These are phyloP conservation scores for Colletotrichum gigasporum DNA, from an alignment of 2,329 filamentous ascomycete species.

Conservation along the genomic window DNA sequence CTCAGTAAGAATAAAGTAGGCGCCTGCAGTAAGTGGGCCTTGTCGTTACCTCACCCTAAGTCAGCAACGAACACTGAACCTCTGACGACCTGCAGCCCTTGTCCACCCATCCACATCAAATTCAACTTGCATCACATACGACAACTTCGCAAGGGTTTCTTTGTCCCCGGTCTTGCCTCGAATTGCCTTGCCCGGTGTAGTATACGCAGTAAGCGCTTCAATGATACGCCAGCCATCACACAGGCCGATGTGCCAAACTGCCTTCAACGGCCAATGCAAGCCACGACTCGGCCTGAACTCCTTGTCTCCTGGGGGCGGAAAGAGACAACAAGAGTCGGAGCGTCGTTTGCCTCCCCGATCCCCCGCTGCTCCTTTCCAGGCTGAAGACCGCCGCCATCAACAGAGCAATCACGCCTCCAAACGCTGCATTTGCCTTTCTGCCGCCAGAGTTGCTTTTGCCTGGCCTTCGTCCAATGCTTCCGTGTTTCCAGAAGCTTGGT, in stretches of 20 bases:
- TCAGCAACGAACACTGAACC: neutral
- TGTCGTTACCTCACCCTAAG: neutral
- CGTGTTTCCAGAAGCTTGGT: neutral
- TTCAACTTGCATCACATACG: neutral
- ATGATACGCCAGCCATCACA: too few species aligned
- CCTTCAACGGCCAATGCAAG: neutral
- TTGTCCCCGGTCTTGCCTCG: neutral
- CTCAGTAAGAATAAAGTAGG: too few species aligned
- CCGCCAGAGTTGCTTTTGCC: too few species aligned
- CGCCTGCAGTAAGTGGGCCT: neutral
- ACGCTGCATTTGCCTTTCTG: neutral
- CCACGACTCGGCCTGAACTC: neutral
- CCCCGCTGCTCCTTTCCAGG: too few species aligned
- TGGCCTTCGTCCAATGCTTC: too few species aligned
- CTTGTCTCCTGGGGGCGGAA: constrained; percentile 14
- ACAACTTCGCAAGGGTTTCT: neutral
- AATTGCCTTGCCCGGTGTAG: too few species aligned
- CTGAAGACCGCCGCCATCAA: too few species aligned
- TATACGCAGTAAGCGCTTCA: too few species aligned
- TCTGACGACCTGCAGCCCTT: constrained; percentile 13
- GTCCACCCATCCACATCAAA: neutral
- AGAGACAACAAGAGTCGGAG: constrained; percentile 4
- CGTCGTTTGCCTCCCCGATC: neutral
- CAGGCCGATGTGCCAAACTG: too few species aligned
- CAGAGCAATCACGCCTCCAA: too few species aligned